Base-by-base conservation (phyloP, 139 green algal genomes). In the Tetraselmis chui region DNA sequence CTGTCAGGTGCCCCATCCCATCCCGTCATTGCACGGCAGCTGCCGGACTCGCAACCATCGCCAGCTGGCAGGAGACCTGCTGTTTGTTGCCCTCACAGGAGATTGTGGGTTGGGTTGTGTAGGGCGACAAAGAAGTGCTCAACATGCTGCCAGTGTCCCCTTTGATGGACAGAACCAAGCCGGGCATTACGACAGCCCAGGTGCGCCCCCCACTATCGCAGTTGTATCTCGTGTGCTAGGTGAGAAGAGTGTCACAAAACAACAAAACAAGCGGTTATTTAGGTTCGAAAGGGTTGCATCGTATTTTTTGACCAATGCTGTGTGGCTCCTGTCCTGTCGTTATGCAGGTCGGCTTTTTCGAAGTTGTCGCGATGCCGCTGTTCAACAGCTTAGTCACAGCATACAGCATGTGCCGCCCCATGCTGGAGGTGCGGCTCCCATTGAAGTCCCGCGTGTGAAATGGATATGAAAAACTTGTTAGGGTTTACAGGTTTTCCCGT, bases 291-390 rank as follows among this genome's bases (percentile, higher is more conserved):
- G n/a, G n/a, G n/a, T n/a, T n/a, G n/a, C n/a, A n/a, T n/a, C n/a
- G n/a, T n/a, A n/a, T n/a, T n/a, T n/a, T n/a, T n/a, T n/a, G n/a
- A n/a, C n/a, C n/a, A n/a, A n/a, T n/a, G n/a, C n/a, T n/a, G n/a
- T n/a, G n/a, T n/a, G n/a, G n/a, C n/a, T n/a, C n/a, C n/a, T n/a
- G 45, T 67, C 11, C 45, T 67, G 27, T 28, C 31, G 30, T 27
- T 75, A 25, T 30, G 18, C 85, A 91, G 83, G 86, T 93, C 2
- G 90, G 90, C 76, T 93, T 93, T 86, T 93, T 93, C 76, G 88
- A 92, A 82, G 91, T 93, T 59, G 90, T 93, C 59, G 88, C 87
- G 28, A 82, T 93, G 76, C 90, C 90, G 78, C 88, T 93, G 26
- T 92, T 90, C 87, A 83, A 85, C 31, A 88, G 80, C 84, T 88